These are phyloP conservation scores for Trichomonas vaginalis DNA, from an alignment of 208 protist species.

Conservation along the genomic window DNA sequence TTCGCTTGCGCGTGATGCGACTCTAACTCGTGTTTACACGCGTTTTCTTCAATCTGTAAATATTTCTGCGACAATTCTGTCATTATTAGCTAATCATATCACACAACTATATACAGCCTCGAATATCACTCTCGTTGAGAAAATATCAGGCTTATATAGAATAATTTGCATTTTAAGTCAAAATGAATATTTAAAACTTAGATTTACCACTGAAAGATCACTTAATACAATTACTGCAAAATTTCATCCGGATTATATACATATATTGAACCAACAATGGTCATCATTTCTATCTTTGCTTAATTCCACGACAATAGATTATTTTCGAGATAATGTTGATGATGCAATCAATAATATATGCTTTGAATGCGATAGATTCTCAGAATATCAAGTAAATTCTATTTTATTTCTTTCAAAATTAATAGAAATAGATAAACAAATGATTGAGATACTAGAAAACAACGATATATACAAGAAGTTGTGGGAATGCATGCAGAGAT, in stretches of 20 bases:
- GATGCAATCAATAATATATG: not conserved
- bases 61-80: not conserved
- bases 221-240: not conserved
- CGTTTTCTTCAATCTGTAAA: not conserved
- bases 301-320: not conserved
- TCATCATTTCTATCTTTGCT: not conserved
- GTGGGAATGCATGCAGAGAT: not conserved
- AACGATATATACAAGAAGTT: not conserved
- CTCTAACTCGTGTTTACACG: not conserved
- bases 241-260: not conserved
- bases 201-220: not conserved
- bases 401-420: not conserved
- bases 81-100: not conserved
- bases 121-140: not conserved
- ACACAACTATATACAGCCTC: not conserved
- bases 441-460: not conserved
- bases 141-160: not conserved
- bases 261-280: not conserved
- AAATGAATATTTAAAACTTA: not conserved
- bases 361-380: not conserved
- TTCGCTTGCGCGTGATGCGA: not conserved
- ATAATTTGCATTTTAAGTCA: not conserved
- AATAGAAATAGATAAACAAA: not conserved
- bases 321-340: not conserved
- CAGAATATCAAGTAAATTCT: not conserved